These are phyloP conservation scores for Hypomyces rosellus DNA, from an alignment of 2,329 filamentous ascomycete species.

Conservation along the genomic window DNA sequence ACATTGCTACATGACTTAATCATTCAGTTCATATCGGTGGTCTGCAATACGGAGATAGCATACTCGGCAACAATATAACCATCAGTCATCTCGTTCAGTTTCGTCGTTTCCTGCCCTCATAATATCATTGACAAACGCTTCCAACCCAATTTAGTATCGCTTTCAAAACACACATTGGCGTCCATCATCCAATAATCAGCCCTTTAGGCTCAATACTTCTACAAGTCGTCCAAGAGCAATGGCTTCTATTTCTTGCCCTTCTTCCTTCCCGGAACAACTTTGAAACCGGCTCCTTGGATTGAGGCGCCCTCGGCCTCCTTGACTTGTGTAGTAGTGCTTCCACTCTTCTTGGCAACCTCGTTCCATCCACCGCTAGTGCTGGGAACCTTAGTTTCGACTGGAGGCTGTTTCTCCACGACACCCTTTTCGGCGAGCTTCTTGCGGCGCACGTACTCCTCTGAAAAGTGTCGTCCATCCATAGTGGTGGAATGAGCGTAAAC, in stretches of 20 bases:
- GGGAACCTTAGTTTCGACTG: constrained; percentile 44
- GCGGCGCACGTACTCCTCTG: constrained; percentile 87
- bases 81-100: neutral
- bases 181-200: neutral
- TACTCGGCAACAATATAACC: neutral
- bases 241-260: constrained; percentile 67
- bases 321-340: constrained; percentile 28
- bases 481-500: constrained; percentile 83
- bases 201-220: neutral
- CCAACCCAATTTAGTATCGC: neutral
- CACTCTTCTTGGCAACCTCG: constrained; percentile 93
- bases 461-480: constrained; percentile 88
- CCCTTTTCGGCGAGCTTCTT: constrained; percentile 92
- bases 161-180: neutral
- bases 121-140: neutral
- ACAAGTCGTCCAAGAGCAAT: constrained; percentile 8
- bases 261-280: constrained; percentile 88
- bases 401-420: constrained; percentile 67
- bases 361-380: constrained; percentile 70
- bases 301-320: constrained; percentile 37
- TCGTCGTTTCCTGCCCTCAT: neutral
- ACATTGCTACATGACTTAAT: neutral
- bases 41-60: neutral
- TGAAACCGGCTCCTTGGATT: constrained; percentile 60
- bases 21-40: neutral